Base-by-base conservation (phyloP, 257 asterid species). In the Solanum bulbocastanum region DNA sequence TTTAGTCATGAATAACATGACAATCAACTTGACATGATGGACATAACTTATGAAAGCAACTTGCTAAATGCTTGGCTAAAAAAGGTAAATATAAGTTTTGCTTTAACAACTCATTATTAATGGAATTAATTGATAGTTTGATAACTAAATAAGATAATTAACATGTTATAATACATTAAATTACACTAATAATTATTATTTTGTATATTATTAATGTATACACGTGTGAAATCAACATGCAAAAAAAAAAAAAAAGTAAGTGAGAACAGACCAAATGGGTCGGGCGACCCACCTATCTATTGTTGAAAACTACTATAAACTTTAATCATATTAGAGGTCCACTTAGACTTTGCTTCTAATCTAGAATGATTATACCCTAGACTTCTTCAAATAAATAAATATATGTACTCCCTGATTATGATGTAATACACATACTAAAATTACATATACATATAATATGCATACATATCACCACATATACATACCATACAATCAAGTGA, bases 291-390 rank as follows among this genome's bases (percentile, higher is more conserved):
- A 86, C 88, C 91, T 72, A 75, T 87, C 87, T 91, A 89, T 90
- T 90, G 89, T 90, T 82, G 89, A 83, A 81, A 87, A 87, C 72
- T 82, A 71, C 68, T 78, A 74, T 88, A 81, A 90, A 86, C 92
- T 92, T 91, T 92, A 89, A 91, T 93, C 90, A 91, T 91, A 72
- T 52, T 78, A 37, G 35, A 78, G 91, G 95, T 92, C 94, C 93
- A 68, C 42, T 81, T 83, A 91, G 92, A 91, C 95, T 92, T 93
- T 92, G 90, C 40, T 89, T 89, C 90, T 88, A 92, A 90, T 92
- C 92, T 90, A 89, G 88, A 92, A 93, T 93, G 94, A 93, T 90
- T 90, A 36, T 91, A 89, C 94, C 91, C 90, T 90, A 88, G 96
- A 92, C 93, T 89, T 86, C 71, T 60, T 71, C 65, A 32, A 73